Evolutionary conservation across 129 eudicot genomes (phyloP), one percentile per base, ranked within the genome.

Genomic region (Pseudognaphalium luteoalbum): DNA sequence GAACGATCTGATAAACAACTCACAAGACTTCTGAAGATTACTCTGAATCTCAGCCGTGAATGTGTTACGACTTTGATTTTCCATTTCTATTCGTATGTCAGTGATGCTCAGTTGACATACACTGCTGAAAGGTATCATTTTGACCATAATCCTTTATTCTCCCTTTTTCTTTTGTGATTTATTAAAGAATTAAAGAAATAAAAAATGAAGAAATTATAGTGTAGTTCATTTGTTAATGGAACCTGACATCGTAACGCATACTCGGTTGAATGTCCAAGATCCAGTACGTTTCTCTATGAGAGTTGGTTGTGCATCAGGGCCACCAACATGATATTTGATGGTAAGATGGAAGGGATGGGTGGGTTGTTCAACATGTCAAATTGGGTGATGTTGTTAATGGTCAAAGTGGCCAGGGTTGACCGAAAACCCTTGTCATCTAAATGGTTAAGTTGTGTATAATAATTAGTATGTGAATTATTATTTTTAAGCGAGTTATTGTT

Each of bases 91-190:
- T 82, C 83, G 32, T 90, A 83, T 20, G 79, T 90, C 78, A 84
- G 87, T 37, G 90, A 90, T 74, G 88, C 77, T 58, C 96, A 90
- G 72, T 82, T 90, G 80, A 76, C 88, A 1, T 90, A 90, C 73
- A 83, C 92, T 14, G 96, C 96, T 25, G 88, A 87, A 83, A 90
- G 96, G 96, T 87, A 85, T 78, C 39, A 60, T 41, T 17, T 21
- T 10, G 16, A 78, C 30, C 66, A 11, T 12, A 4, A 14, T 73
- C 41, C 9, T 35, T 35, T 61, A 3, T 6, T 71, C 51, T 61
- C 51, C 14, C 50, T 42, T 42, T 42, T 1, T 42, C 50, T 42
- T 17, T 22, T 30, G 3, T 57, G 6, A 35, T 37, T 25, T n/a
- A 2, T 16, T 33, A 32, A 42, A 42, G 50, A 42, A 42, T 16